Percentiles rank a stretch among this genome's conserved stretches.
These are phyloP conservation scores for Marasmius tenuissimus DNA, from an alignment of 1,284 basidiomycete genomes.

Conservation along the genomic window DNA sequence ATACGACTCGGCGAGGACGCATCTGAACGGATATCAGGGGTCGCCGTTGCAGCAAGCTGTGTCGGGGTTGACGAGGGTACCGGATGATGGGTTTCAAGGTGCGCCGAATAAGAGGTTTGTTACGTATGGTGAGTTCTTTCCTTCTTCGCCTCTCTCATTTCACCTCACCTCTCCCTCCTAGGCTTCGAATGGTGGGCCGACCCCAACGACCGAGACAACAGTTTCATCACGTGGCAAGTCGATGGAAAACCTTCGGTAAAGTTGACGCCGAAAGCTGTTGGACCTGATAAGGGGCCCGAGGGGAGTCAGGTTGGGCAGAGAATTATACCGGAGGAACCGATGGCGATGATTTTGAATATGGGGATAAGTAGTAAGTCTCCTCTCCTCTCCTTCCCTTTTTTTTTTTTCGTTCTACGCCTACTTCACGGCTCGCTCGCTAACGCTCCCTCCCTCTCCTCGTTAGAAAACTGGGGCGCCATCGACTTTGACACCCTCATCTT, in stretches of 20 bases:
- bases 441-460: background rate
- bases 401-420: slow-evolving; percentile 1
- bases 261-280: slow-evolving; percentile 55
- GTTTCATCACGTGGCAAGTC: slow-evolving; percentile 68
- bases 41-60: slow-evolving; percentile 58
- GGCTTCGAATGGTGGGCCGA: slow-evolving; percentile 73
- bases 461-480: slow-evolving; percentile 40
- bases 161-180: slow-evolving; percentile 23
- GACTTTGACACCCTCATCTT: slow-evolving; percentile 57
- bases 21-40: slow-evolving; percentile 59
- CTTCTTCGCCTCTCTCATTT: slow-evolving; percentile 34
- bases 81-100: slow-evolving; percentile 58
- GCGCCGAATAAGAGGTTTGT: slow-evolving; percentile 41
- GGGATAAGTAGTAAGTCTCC: slow-evolving; percentile 65
- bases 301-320: slow-evolving; percentile 54
- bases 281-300: slow-evolving; percentile 45
- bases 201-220: slow-evolving; percentile 48
- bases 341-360: slow-evolving; percentile 64
- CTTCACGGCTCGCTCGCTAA: background rate
- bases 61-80: slow-evolving; percentile 48
- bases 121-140: slow-evolving; percentile 43
- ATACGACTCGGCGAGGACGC: slow-evolving; percentile 46
- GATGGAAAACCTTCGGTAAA: slow-evolving; percentile 52
- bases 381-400: no score
- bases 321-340: slow-evolving; percentile 75